Percentiles rank a stretch among this genome's conserved stretches.
Evolutionary conservation across 805 yeast genomes (phyloP).

Genomic region (Candida methanosorbosa): DNA sequence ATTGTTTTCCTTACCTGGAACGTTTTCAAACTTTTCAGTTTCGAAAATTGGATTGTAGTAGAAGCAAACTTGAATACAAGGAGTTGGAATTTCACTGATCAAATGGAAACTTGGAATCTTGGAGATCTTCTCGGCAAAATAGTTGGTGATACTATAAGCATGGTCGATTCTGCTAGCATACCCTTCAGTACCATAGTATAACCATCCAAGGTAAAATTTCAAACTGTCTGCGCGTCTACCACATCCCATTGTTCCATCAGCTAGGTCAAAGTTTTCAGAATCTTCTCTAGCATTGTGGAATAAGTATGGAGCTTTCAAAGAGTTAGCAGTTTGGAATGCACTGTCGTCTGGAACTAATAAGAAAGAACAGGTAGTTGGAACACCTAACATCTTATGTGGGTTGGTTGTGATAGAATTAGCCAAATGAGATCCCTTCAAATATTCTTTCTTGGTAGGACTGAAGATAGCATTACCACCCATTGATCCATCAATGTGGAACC

Average conservation of each 20-base stretch:
- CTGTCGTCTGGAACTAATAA: constrained; percentile 61
- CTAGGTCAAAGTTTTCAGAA: constrained; percentile 60
- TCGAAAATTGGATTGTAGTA: constrained; percentile 42
- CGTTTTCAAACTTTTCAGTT: constrained; percentile 10
- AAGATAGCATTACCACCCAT: constrained; percentile 87
- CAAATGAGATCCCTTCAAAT: constrained; percentile 48
- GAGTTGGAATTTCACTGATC: constrained; percentile 52
- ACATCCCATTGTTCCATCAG: constrained; percentile 89
- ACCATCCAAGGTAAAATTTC: constrained; percentile 74
- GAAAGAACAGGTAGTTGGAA: constrained; percentile 71
- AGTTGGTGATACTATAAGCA: constrained; percentile 56
- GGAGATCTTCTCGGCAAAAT: constrained; percentile 42
- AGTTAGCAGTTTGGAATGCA: constrained; percentile 61
- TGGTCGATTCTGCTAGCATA: constrained; percentile 61
- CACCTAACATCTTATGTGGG: constrained; percentile 88
- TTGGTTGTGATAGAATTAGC: constrained; percentile 76
- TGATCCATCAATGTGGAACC: constrained; percentile 85
- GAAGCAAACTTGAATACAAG: constrained; percentile 80
- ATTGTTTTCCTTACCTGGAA: constrained; percentile 35
- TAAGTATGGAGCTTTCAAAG: constrained; percentile 71
- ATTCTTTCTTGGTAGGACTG: constrained; percentile 35
- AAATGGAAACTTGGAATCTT: constrained; percentile 39
- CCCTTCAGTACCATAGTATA: constrained; percentile 67
- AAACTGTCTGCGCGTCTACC: constrained; percentile 80
- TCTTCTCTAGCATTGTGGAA: constrained; percentile 53